A percentile compares a stretch with the other conserved stretches of the same genome.
These are phyloP conservation scores for Porodaedalea pini DNA, from an alignment of 1,284 basidiomycete species.

Conservation along the genomic window DNA sequence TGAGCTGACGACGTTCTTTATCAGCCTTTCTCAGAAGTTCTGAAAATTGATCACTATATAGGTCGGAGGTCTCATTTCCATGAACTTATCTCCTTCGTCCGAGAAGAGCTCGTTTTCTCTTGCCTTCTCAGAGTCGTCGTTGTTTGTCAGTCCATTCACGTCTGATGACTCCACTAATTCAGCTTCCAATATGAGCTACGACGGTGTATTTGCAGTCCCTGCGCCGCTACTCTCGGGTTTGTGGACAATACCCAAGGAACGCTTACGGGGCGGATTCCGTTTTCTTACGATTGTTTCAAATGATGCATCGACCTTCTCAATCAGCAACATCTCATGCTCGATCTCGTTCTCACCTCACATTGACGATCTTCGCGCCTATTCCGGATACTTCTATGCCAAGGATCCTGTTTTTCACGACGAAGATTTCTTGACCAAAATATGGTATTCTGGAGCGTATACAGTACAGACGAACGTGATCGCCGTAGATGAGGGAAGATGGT, in stretches of 20 bases:
- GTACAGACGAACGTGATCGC: constrained; percentile 58
- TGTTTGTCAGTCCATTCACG: constrained; percentile 40
- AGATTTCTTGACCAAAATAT: constrained; percentile 54
- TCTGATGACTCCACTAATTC: constrained; percentile 45
- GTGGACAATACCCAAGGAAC: constrained; percentile 47
- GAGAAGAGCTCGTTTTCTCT: constrained; percentile 35
- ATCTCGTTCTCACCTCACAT: constrained; percentile 58
- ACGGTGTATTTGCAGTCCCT: constrained; percentile 20
- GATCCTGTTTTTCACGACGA: constrained; percentile 45
- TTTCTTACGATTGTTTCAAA: constrained; percentile 50
- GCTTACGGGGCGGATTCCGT: constrained; percentile 52
- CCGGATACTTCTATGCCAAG: constrained; percentile 52
- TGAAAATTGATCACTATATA: constrained; percentile 20
- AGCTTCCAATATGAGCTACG: constrained; percentile 33
- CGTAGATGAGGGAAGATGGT: constrained; percentile 44
- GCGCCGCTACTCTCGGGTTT: constrained; percentile 36
- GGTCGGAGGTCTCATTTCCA: constrained; percentile 45
- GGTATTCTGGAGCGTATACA: constrained; percentile 61
- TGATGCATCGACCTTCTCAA: constrained; percentile 33
- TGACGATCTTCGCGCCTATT: constrained; percentile 46
- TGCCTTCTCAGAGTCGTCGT: constrained; percentile 45
- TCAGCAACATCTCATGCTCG: constrained; percentile 50
- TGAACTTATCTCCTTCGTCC: constrained; percentile 33
- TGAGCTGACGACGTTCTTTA: constrained; percentile 20
- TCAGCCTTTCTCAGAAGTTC: background rate